phyloP scores from a whole-genome alignment of 805 yeast species.

The Saccharomycopsis javanensis region DNA sequence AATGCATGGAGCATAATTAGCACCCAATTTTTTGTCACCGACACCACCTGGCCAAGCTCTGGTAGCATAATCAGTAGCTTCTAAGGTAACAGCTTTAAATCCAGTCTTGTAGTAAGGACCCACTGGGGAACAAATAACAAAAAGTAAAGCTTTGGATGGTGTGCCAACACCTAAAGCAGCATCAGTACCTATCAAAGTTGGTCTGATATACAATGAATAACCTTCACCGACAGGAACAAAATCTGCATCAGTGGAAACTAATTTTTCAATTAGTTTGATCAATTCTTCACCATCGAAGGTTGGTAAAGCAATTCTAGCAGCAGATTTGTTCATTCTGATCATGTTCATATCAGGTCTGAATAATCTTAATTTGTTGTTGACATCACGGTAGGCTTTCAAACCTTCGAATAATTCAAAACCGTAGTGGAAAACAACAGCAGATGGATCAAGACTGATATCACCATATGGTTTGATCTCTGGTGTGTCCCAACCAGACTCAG shows the following conservation, averaged over 20 bases:
- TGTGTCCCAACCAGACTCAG: constrained; percentile 70
- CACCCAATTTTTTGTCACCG: constrained; percentile 94
- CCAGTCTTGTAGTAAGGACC: constrained; percentile 96
- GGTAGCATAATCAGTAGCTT: constrained; percentile 91
- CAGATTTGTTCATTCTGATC: constrained; percentile 83
- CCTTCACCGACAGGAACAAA: constrained; percentile 83
- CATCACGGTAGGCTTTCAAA: constrained; percentile 74
- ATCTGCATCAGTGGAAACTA: constrained; percentile 62
- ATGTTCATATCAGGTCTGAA: constrained; percentile 91
- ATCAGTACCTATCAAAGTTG: constrained; percentile 90
- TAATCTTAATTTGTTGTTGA: constrained; percentile 58
- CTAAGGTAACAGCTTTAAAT: constrained; percentile 87
- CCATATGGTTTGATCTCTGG: constrained; percentile 87
- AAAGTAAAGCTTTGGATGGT: constrained; percentile 75
- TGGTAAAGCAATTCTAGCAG: constrained; percentile 83
- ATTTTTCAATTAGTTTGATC: constrained; percentile 59
- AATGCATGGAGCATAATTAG: constrained; percentile 94
- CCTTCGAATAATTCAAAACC: constrained; percentile 96
- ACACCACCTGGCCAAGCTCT: constrained; percentile 99
- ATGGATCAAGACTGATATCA: constrained; percentile 69
- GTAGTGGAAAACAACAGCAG: constrained; percentile 86
- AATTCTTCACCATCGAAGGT: constrained; percentile 72
- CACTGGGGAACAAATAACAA: constrained; percentile 87
- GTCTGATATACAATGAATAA: constrained; percentile 86
- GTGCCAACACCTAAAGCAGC: constrained; percentile 78